Evolutionary conservation across 495 filamentous ascomycete species (phyloP), one percentile per base, ranked within the genome.

Genomic region (Xylaria curta): DNA sequence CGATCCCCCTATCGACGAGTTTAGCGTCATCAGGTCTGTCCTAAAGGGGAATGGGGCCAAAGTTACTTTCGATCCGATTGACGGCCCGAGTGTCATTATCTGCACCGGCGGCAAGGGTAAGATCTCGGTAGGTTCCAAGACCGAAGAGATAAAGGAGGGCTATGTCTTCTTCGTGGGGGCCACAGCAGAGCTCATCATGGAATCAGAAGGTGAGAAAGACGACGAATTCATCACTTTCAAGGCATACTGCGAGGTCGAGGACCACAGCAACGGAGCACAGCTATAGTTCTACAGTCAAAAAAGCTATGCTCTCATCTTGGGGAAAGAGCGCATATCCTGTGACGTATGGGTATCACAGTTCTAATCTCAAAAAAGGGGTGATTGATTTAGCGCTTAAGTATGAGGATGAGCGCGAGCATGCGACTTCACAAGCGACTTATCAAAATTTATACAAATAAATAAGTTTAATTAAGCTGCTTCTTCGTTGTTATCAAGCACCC

Each of bases 1-100:
- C 76, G 93, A 99, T 70, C 96, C 96, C 5, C 97, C 97, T 0
- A 98, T 98, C 70, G 94, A 98, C 46, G 97, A 99, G 80, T 99
- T 98, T 82, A 91, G 89, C 67, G 97, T 99, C 24, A 89, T 98
- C 42, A 91, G 92, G 79, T 91, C 93, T 9, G 88, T 91, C 21
- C 83, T 98, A 44, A 89, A 89, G 60, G 87, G 87, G 26, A 83
- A 86, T 7, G 91, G 90, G 2, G 90, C 92, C 19, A 97, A 94
- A 79, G 94, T 90, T 3, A 95, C 90, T 0, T 97, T 99, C 75
- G 94, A 96, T 67, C 85, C 86, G 4, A 87, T 98, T n/a, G 89
- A 90, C 7, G 96, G 96, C 1, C 96, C 96, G 6, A 97, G 94
- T 79, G 92, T 99, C 73, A 76, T 98, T 66, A 97, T 99, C 72